These are phyloP conservation scores for Capronia americana DNA, from an alignment of 2,329 filamentous ascomycete species.

Conservation along the genomic window DNA sequence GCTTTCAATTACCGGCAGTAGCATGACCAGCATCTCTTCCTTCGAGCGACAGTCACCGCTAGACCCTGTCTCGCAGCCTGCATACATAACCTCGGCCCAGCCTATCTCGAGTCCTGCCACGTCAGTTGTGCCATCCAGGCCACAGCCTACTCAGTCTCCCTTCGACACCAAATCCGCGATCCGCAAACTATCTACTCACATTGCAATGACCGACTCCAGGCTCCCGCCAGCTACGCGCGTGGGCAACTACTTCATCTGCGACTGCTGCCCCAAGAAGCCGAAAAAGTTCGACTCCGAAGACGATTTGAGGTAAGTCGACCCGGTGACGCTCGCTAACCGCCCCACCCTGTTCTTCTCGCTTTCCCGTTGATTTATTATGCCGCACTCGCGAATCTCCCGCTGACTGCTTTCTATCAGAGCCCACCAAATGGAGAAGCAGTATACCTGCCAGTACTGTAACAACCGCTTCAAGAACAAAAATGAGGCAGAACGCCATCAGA, in stretches of 20 bases:
- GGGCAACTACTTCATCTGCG: conserved; percentile 74
- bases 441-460: conserved; percentile 87
- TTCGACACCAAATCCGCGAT: conserved; percentile 40
- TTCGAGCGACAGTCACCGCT: conserved; percentile 67
- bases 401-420: conserved; percentile 58
- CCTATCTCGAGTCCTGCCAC: conserved; percentile 48
- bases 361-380: background rate
- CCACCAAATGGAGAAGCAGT: conserved; percentile 95
- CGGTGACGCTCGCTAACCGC: background rate
- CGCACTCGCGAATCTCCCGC: conserved; percentile 12
- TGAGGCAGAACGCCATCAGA: conserved; percentile 94
- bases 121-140: conserved; percentile 43
- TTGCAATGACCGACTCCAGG: conserved; percentile 45
- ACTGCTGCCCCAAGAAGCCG: conserved; percentile 96
- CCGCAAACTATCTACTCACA: conserved; percentile 57
- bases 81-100: conserved; percentile 56
- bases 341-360: background rate
- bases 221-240: conserved; percentile 52
- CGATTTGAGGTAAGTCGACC: conserved; percentile 74
- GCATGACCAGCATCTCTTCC: conserved; percentile 69
- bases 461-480: conserved; percentile 99
- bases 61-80: conserved; percentile 60
- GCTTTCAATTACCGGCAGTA: conserved; percentile 66
- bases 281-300: conserved; percentile 90
- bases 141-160: conserved; percentile 42